A percentile compares a stretch with the other conserved stretches of the same genome.
These are phyloP conservation scores for Endoconidiophora polonica DNA, from an alignment of 2,329 filamentous ascomycete species.

Conservation along the genomic window DNA sequence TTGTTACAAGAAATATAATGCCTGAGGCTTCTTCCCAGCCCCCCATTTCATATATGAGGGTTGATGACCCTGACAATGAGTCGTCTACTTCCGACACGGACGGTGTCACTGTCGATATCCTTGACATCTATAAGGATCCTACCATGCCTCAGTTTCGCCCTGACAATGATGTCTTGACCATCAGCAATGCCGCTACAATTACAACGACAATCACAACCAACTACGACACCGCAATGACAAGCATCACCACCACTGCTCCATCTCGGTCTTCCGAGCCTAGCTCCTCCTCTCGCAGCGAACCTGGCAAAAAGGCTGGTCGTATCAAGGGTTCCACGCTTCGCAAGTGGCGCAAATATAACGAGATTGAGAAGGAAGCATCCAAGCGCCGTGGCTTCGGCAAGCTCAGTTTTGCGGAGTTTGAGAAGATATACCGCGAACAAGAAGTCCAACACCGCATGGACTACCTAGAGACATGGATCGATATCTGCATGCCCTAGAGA, in stretches of 20 bases:
- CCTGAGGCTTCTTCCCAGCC: not conserved
- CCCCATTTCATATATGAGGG: not conserved
- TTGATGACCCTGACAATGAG: not conserved
- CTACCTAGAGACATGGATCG: slow-evolving; percentile 83
- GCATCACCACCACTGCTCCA: slow-evolving; percentile 11
- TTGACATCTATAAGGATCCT: slow-evolving; percentile 30
- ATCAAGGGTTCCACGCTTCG: slow-evolving; percentile 21
- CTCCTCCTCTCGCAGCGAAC: too few relatives aligned
- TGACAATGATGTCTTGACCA: too few relatives aligned
- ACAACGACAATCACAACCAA: not conserved
- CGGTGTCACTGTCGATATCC: not conserved
- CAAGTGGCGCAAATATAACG: slow-evolving; percentile 39
- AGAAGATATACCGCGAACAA: slow-evolving; percentile 52
- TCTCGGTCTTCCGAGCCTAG: too few relatives aligned
- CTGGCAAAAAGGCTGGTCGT: not conserved
- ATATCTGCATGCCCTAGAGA: slow-evolving; percentile 50
- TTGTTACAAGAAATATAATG: not conserved
- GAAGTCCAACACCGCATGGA: slow-evolving; percentile 49
- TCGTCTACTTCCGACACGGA: not conserved
- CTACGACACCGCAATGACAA: slow-evolving; percentile 2
- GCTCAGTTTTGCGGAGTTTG: slow-evolving; percentile 66
- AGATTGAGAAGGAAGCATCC: slow-evolving; percentile 50
- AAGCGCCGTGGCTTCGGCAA: slow-evolving; percentile 64
- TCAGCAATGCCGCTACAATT: not conserved
- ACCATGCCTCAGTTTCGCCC: slow-evolving; percentile 55